A percentile compares a stretch with the other conserved stretches of the same genome.
Evolutionary conservation across 805 yeast species (phyloP).

Genomic region (Jamesozyma lodderae): DNA sequence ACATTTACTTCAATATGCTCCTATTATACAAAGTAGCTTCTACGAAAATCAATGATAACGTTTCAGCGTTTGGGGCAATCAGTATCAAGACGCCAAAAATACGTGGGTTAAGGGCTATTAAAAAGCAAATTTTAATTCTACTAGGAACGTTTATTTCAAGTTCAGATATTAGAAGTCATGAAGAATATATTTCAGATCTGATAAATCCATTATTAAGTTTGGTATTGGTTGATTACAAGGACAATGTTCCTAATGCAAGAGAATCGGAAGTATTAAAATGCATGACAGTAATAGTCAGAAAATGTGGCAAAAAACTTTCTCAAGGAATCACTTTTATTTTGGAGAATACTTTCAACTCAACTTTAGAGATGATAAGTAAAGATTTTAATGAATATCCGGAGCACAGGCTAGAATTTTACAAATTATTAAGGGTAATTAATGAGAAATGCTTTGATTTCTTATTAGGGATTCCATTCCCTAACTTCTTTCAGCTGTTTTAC

Average conservation of each 20-base stretch:
- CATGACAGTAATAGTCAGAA: conserved; percentile 74
- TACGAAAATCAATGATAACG: conserved; percentile 64
- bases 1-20: conserved; percentile 77
- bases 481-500: conserved; percentile 75
- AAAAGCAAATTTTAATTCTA: conserved; percentile 79
- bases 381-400: conserved; percentile 93
- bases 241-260: conserved; percentile 83
- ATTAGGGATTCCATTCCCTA: conserved; percentile 63
- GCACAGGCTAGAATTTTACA: conserved; percentile 62
- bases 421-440: conserved; percentile 7
- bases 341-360: conserved; percentile 79
- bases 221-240: conserved; percentile 75
- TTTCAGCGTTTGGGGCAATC: conserved; percentile 68
- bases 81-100: conserved; percentile 78
- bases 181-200: conserved; percentile 68
- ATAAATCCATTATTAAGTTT: conserved; percentile 72
- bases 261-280: conserved; percentile 93
- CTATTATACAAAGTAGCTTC: conserved; percentile 79
- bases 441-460: conserved; percentile 67
- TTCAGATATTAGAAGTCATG: conserved; percentile 55
- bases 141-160: conserved; percentile 76
- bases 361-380: conserved; percentile 84
- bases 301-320: conserved; percentile 67
- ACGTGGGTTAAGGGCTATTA: conserved; percentile 84
- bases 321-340: conserved; percentile 67